Percentiles rank a stretch among this genome's conserved stretches.
phyloP scores from a whole-genome alignment of 306 rosid species.

The Mimosa bimucronata region DNA sequence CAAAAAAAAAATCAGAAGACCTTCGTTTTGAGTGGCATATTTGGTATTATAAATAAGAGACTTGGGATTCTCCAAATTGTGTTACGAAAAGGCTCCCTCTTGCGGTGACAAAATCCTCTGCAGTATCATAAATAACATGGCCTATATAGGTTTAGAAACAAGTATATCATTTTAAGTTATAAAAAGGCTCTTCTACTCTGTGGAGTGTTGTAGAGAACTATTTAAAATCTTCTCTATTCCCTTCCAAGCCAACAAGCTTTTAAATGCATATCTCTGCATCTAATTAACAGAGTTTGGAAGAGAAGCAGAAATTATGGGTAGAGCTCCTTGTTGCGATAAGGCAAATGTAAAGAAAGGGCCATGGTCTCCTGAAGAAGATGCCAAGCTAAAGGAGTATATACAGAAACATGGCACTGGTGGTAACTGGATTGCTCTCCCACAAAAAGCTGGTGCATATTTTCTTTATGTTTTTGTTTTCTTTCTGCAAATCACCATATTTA shows the following conservation, averaged over 20 bases:
- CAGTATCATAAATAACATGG: constrained; percentile 28
- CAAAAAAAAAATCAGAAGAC: neutral
- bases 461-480: neutral
- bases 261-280: neutral
- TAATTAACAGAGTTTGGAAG: neutral
- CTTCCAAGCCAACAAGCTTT: neutral
- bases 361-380: constrained; percentile 87
- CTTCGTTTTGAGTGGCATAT: constrained; percentile 35
- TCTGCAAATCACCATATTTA: neutral
- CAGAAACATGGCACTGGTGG: constrained; percentile 71
- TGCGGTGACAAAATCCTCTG: constrained; percentile 39
- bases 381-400: constrained; percentile 61
- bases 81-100: constrained; percentile 28
- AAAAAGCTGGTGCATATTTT: constrained; percentile 56
- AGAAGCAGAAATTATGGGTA: constrained; percentile 54
- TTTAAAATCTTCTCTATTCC: constrained; percentile 35
- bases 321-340: constrained; percentile 86
- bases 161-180: constrained; percentile 39
- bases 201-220: constrained; percentile 36
- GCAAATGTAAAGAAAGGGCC: constrained; percentile 82
- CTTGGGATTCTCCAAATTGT: constrained; percentile 39
- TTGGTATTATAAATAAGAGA: constrained; percentile 1
- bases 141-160: constrained; percentile 14
- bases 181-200: constrained; percentile 22
- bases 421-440: constrained; percentile 82